Evolutionary conservation across 129 eudicot genomes (phyloP).

Genomic region (Helichrysum umbraculigerum): DNA sequence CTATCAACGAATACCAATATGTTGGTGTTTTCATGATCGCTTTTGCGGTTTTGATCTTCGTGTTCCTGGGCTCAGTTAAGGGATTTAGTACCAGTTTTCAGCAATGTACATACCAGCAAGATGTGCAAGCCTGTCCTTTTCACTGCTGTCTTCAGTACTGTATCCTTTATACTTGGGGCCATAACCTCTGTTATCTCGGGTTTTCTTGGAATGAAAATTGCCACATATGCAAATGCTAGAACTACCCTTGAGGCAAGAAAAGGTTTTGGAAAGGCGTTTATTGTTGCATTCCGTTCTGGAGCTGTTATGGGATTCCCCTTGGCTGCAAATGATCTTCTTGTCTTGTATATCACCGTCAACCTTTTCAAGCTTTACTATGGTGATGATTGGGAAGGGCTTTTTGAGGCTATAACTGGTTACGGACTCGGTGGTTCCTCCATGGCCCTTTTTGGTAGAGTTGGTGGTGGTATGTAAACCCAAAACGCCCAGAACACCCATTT

Average conservation of each 20-base stretch:
- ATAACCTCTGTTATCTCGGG: slow-evolving; percentile 79
- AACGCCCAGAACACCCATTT: too few relatives aligned
- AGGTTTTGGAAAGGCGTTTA: slow-evolving; percentile 90
- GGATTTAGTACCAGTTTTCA: slow-evolving; percentile 69
- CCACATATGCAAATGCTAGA: slow-evolving; percentile 90
- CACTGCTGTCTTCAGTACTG: slow-evolving; percentile 76
- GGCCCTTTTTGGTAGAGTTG: slow-evolving; percentile 92
- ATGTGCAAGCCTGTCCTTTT: slow-evolving; percentile 86
- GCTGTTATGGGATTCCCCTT: slow-evolving; percentile 94
- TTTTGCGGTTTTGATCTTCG: slow-evolving; percentile 77
- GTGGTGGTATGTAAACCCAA: slow-evolving; percentile 81
- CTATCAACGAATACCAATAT: slow-evolving; percentile 77
- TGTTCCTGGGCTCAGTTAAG: slow-evolving; percentile 86
- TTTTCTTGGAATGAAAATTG: slow-evolving; percentile 92
- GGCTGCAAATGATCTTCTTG: slow-evolving; percentile 89
- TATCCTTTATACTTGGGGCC: slow-evolving; percentile 84
- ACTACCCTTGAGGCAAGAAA: slow-evolving; percentile 92
- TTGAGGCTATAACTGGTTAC: slow-evolving; percentile 88
- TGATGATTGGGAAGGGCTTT: slow-evolving; percentile 92
- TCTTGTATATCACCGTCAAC: slow-evolving; percentile 62
- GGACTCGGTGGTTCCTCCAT: slow-evolving; percentile 91
- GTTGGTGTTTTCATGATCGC: slow-evolving; percentile 89
- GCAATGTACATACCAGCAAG: slow-evolving; percentile 57
- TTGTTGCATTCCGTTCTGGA: slow-evolving; percentile 85
- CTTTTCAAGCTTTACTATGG: slow-evolving; percentile 82